A percentile compares a stretch with the other conserved stretches of the same genome.
These are phyloP conservation scores for Curvularia eragrostidis DNA, from an alignment of 2,329 filamentous ascomycete species.

Conservation along the genomic window DNA sequence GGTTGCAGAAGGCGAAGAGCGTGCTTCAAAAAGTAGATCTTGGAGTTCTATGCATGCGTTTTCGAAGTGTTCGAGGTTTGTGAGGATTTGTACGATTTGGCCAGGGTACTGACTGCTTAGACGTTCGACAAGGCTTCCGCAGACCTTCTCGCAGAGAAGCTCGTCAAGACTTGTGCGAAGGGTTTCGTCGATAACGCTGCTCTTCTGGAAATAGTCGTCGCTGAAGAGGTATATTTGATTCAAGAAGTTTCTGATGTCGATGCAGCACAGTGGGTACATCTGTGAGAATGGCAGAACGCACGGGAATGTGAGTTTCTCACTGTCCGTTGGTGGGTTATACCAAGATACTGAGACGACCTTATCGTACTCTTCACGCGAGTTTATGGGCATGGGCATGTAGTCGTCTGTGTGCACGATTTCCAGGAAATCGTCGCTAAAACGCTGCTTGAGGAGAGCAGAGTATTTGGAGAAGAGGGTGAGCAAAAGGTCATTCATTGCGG, in stretches of 20 bases:
- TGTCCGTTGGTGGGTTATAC: slow-evolving; percentile 70
- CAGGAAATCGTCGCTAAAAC: slow-evolving; percentile 95
- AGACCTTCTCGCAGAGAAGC: slow-evolving; percentile 91
- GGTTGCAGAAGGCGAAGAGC: slow-evolving; percentile 80
- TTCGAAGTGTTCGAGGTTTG: slow-evolving; percentile 97
- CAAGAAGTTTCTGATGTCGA: slow-evolving; percentile 95
- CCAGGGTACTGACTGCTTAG: slow-evolving; percentile 92
- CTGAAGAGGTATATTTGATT: slow-evolving; percentile 99
- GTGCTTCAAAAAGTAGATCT: slow-evolving; percentile 80
- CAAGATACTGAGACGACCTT: slow-evolving; percentile 96
- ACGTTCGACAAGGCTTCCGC: slow-evolving; percentile 84
- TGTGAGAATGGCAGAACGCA: slow-evolving; percentile 97
- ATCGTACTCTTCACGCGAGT: slow-evolving; percentile 87
- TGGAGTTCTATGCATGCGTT: slow-evolving; percentile 90
- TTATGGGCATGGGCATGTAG: slow-evolving; percentile 99
- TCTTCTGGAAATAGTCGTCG: slow-evolving; percentile 93
- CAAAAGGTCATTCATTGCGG: slow-evolving; percentile 80
- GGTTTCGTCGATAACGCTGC: slow-evolving; percentile 88
- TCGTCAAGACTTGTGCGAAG: slow-evolving; percentile 89
- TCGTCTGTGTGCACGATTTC: slow-evolving; percentile 92
- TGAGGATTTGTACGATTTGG: slow-evolving; percentile 97
- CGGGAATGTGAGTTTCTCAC: slow-evolving; percentile 76
- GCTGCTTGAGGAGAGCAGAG: slow-evolving; percentile 83
- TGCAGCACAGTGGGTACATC: slow-evolving; percentile 98
- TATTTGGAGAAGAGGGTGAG: slow-evolving; percentile 94